Conservation (phyloP, 2,329 filamentous ascomycete species). For the Apiospora pterosperma region DNA sequence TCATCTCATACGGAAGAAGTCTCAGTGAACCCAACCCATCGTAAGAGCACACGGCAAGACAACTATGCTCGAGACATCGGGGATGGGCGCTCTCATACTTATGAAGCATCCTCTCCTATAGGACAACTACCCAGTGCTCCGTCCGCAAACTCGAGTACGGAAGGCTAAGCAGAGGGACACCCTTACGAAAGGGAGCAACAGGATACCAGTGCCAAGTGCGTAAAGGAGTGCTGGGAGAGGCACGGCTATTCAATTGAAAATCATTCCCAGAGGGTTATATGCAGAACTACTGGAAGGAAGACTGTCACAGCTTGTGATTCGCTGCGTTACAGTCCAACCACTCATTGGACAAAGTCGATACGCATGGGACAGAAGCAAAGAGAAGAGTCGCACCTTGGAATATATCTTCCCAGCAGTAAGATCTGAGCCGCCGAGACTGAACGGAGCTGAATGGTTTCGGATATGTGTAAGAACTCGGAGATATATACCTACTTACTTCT, state of each 20-base stretch:
- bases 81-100: neutral
- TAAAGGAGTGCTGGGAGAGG: neutral
- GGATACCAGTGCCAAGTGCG: neutral
- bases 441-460: neutral
- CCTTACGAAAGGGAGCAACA: neutral
- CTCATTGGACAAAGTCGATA: neutral
- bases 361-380: neutral
- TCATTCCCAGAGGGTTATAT: too few species aligned
- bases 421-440: neutral
- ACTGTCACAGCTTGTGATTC: too few species aligned
- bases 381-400: neutral
- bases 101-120: neutral
- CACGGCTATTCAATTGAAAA: neutral
- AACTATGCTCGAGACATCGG: neutral
- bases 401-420: neutral
- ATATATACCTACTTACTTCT: neutral
- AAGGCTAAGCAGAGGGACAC: neutral
- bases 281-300: neutral
- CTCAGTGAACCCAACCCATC: neutral
- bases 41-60: neutral
- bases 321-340: neutral
- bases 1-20: neutral
- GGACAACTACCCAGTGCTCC: neutral
- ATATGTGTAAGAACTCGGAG: neutral
- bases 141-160: neutral